A percentile compares a stretch with the other conserved stretches of the same genome.
Evolutionary conservation across 1,139 yeast species (phyloP).

Genomic region (Zygosaccharomyces pseudobailii): DNA sequence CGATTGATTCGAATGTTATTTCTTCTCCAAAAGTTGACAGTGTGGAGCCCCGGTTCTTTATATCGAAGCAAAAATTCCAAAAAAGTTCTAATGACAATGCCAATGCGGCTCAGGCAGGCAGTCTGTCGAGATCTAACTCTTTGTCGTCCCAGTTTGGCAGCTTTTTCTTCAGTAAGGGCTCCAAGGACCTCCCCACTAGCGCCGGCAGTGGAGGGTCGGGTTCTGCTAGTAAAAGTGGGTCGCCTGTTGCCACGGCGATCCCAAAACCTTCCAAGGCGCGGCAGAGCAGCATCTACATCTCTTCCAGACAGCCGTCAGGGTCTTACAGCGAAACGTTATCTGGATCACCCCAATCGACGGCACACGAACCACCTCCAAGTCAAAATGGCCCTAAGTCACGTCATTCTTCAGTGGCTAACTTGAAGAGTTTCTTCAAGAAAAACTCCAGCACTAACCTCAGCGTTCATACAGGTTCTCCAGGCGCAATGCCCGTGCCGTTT

Average conservation of each 20-base stretch:
- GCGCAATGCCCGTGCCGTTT: constrained; percentile 19
- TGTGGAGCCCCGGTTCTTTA: constrained; percentile 67
- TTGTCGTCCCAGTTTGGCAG: constrained; percentile 39
- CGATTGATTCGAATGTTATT: constrained; percentile 52
- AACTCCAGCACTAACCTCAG: constrained; percentile 17
- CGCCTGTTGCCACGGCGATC: constrained; percentile 26
- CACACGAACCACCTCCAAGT: constrained; percentile 23
- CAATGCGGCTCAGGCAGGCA: constrained; percentile 33
- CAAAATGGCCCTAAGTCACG: constrained; percentile 35
- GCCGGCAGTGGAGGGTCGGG: not conserved
- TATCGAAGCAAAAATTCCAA: constrained; percentile 67
- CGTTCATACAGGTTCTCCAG: constrained; percentile 22
- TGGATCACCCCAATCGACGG: constrained; percentile 27
- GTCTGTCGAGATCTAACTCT: constrained; percentile 46
- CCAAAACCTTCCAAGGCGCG: constrained; percentile 35
- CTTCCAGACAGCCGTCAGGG: constrained; percentile 32
- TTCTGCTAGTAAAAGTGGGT: constrained; percentile 1
- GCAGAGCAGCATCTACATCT: constrained; percentile 31
- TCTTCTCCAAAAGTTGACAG: constrained; percentile 63
- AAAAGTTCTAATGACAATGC: constrained; percentile 40
- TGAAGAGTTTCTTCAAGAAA: constrained; percentile 57
- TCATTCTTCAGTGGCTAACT: constrained; percentile 72
- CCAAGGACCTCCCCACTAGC: constrained; percentile 16
- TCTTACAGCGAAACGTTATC: constrained; percentile 26
- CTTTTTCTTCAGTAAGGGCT: constrained; percentile 39